Conservation (phyloP, 768 basidiomycete genomes). For the Phylloporus rhodoxanthus region DNA sequence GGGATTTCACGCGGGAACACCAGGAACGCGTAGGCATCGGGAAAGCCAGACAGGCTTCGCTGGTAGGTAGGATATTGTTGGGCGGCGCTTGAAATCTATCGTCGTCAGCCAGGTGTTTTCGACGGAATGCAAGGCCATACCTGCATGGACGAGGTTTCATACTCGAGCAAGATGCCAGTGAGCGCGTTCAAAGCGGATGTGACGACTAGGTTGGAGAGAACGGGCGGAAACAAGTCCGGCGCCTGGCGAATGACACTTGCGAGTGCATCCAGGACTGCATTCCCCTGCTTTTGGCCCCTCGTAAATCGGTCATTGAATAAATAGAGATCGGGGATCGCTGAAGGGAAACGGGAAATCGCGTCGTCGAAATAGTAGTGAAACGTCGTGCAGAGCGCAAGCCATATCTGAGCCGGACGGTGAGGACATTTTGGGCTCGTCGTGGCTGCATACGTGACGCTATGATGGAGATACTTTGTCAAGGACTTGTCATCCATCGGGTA, state of each 20-base stretch:
- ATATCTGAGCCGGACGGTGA: neutral
- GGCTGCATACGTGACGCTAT: neutral
- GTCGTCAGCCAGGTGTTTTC: neutral
- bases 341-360: neutral
- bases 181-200: neutral
- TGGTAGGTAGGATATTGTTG: constrained; percentile 16
- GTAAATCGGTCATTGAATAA: neutral
- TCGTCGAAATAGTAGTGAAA: neutral
- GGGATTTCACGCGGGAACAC: constrained; percentile 31
- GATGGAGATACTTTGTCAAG: neutral
- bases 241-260: neutral
- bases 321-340: neutral
- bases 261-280: neutral
- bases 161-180: neutral
- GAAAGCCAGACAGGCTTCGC: constrained; percentile 24
- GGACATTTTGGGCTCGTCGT: neutral
- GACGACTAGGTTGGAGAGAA: neutral
- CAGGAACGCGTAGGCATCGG: constrained; percentile 28
- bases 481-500: neutral
- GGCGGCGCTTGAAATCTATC: constrained; percentile 10
- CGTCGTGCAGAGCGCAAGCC: neutral
- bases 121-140: neutral
- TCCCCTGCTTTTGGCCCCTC: neutral
- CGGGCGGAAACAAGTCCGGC: neutral
- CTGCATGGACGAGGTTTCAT: neutral